Evolutionary conservation across 2,329 filamentous ascomycete species (phyloP), one percentile per base, ranked within the genome.

Genomic region (Monilinia aucupariae): DNA sequence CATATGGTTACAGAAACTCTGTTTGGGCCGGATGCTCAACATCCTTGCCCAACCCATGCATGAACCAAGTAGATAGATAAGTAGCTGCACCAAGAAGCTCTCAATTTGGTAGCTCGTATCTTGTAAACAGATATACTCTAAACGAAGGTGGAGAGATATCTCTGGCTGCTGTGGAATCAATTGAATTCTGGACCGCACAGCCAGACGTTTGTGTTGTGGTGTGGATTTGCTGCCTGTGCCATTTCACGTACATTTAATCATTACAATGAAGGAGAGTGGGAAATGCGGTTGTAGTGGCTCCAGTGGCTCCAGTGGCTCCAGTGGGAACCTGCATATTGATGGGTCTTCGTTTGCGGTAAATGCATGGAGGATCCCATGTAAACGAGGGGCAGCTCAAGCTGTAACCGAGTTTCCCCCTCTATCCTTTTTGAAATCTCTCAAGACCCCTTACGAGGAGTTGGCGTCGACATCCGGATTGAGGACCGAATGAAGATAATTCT

Each of bases 371-470:
- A 32, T 9, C 39, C 25, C 53, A 22, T 32, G 30, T 25, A 20
- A 55, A 55, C 27, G 54, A 56, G 41, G 54, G 54, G 27, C 25
- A 47, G 53, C 27, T 45, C 39, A 55, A 13, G 15, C 27, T 55
- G 39, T 56, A 56, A 10, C 53, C 39, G 39, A 56, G 41, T 41
- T 47, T 6, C n/a, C 39, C 20, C 41, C 41, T 56, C 54, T 17
- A 55, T 39, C 7, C 20, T 41, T 25, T 22, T 32, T 2, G 6
- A n/a, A 13, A 22, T 32, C 4, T 32, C 20, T 17, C 43, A 47
- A 41, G 30, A 22, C 41, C n/a, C 34, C 22, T 27, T 17, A n/a
- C n/a, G n/a, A n/a, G n/a, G n/a, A 20, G 20, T 54, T 53, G n/a
- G 25, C 8, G n/a, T 53, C 10, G 27, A 45, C 8, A 56, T 2